These are phyloP conservation scores for Trichoderma semiorbis DNA, from an alignment of 2,329 filamentous ascomycete species.

Conservation along the genomic window DNA sequence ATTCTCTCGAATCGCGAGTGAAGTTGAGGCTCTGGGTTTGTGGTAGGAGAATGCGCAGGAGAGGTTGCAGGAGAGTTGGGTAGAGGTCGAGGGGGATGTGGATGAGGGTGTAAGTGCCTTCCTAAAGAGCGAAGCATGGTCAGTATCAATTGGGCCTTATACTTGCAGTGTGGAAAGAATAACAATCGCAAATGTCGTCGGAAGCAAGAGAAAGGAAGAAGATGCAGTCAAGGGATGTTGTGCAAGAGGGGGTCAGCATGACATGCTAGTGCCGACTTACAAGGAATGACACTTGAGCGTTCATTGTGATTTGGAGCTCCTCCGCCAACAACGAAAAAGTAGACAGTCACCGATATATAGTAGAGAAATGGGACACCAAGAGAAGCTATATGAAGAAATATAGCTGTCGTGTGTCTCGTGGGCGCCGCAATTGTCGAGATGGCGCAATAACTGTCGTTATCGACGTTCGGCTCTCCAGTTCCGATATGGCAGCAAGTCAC, in stretches of 20 bases:
- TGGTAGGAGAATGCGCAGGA: conserved; percentile 80
- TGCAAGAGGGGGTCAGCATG: neutral
- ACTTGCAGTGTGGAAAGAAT: neutral
- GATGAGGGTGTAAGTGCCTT: conserved; percentile 81
- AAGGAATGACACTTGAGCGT: conserved; percentile 56
- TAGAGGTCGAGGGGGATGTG: conserved; percentile 83
- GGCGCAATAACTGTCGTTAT: conserved; percentile 18
- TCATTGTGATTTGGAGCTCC: conserved; percentile 40
- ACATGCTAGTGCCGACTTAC: conserved; percentile 38
- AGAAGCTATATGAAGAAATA: neutral
- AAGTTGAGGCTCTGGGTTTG: conserved; percentile 44
- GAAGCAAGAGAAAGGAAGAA: too few species aligned
- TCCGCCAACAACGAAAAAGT: neutral
- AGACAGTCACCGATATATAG: neutral
- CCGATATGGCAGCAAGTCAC: conserved; percentile 5
- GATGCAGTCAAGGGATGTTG: neutral
- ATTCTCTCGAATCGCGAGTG: conserved; percentile 34
- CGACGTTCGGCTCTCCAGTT: neutral
- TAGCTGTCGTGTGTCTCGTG: neutral
- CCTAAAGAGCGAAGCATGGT: conserved; percentile 49
- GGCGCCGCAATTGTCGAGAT: conserved; percentile 9
- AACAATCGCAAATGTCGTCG: neutral
- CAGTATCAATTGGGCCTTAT: neutral
- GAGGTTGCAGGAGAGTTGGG: conserved; percentile 75
- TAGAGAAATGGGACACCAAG: neutral